phyloP scores from a whole-genome alignment of 2,329 filamentous ascomycete species.

The Arthrobotrys sphaeroides region DNA sequence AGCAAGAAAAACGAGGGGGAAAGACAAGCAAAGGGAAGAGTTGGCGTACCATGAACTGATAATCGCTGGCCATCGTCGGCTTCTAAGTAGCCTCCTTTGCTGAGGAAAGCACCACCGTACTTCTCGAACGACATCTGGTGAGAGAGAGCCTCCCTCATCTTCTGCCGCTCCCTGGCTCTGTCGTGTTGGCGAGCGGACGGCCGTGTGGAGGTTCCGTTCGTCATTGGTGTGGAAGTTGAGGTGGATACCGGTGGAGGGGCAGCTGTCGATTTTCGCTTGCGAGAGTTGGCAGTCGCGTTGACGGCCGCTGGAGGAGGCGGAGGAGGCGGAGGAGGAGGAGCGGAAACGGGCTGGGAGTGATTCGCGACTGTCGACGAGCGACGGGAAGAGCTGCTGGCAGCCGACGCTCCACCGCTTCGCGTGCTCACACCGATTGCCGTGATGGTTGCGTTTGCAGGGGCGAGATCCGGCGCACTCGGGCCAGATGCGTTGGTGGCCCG shows the following conservation, averaged over 20 bases:
- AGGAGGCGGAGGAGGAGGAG: conserved; percentile 8
- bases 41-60: conserved; percentile 79
- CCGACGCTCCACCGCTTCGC: conserved; percentile 52
- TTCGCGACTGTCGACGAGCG: conserved; percentile 59
- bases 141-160: conserved; percentile 69
- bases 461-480: conserved; percentile 69
- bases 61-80: conserved; percentile 91
- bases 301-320: conserved; percentile 5
- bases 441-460: conserved; percentile 64
- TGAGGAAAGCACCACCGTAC: conserved; percentile 69
- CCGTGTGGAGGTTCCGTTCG: conserved; percentile 58
- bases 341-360: conserved; percentile 19
- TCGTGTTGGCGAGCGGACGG: conserved; percentile 61
- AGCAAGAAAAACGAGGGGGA: background rate
- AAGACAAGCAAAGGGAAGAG: conserved; percentile 54
- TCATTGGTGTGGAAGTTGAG: conserved; percentile 55
- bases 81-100: conserved; percentile 77
- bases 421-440: conserved; percentile 59
- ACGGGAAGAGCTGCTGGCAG: conserved; percentile 59
- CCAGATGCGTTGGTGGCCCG: conserved; percentile 37
- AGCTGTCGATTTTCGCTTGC: conserved; percentile 52
- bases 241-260: conserved; percentile 57
- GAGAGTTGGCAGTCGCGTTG: conserved; percentile 43
- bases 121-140: conserved; percentile 91
- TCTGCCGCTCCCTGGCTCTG: conserved; percentile 59